Percentiles rank a stretch among this genome's conserved stretches.
Evolutionary conservation across 169 alveolate genomes (phyloP).

Genomic region (Eimeria maxima): DNA sequence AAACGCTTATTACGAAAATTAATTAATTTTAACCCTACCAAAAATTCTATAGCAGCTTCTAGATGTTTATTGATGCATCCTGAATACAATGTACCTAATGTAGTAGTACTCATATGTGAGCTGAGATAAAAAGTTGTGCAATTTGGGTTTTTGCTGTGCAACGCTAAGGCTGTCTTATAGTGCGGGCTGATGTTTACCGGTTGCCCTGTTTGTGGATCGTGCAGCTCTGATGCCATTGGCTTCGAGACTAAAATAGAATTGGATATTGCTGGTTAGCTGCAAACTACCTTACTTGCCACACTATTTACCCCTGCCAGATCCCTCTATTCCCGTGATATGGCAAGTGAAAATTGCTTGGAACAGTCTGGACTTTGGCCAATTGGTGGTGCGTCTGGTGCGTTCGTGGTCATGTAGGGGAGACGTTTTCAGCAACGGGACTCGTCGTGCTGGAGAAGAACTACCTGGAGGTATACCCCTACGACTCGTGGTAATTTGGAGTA

Average conservation of each 20-base stretch:
- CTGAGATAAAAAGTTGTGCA: too few species aligned
- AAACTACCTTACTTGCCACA: not conserved
- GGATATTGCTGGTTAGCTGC: slow-evolving; percentile 88
- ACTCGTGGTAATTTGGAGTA: slow-evolving; percentile 66
- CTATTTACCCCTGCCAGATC: not conserved
- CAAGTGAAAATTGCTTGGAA: not conserved
- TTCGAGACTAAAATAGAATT: slow-evolving; percentile 88
- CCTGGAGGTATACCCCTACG: slow-evolving; percentile 89
- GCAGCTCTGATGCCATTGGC: slow-evolving; percentile 89
- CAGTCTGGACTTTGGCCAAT: not conserved
- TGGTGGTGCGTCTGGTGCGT: slow-evolving; percentile 84
- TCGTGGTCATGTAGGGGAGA: slow-evolving; percentile 87
- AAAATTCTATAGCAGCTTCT: too few species aligned
- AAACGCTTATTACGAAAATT: too few species aligned
- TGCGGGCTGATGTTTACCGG: not conserved
- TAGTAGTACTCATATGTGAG: too few species aligned
- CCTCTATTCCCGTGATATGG: not conserved
- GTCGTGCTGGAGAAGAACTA: slow-evolving; percentile 90
- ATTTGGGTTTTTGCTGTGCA: not conserved
- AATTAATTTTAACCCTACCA: too few species aligned
- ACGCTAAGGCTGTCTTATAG: not conserved
- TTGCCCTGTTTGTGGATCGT: not conserved
- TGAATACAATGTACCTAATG: too few species aligned
- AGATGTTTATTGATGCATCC: too few species aligned
- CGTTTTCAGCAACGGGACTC: slow-evolving; percentile 92